Conservation (phyloP, 2,329 filamentous ascomycete species). For the Colletotrichum sidae region DNA sequence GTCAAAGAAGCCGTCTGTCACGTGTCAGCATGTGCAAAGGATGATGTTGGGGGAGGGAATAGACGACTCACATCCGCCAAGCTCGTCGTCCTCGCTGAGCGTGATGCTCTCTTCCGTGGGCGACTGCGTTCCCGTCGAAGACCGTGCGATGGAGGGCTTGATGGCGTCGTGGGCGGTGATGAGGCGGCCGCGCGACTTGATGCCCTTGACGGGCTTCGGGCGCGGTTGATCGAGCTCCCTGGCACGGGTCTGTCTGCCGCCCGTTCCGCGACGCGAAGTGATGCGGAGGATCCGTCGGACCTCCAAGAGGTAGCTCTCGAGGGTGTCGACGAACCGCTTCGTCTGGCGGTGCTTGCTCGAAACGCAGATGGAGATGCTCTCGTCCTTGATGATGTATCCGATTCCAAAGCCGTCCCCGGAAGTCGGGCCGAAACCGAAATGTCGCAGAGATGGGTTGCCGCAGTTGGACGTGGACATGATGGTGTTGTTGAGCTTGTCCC, state of each 20-base stretch:
- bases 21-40: conserved; percentile 42
- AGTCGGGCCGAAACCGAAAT: conserved; percentile 97
- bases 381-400: conserved; percentile 98
- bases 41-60: neutral
- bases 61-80: conserved; percentile 86
- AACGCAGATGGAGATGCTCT: conserved; percentile 89
- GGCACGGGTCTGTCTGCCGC: conserved; percentile 60
- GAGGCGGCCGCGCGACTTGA: conserved; percentile 79
- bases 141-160: conserved; percentile 50
- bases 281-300: conserved; percentile 86
- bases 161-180: conserved; percentile 70
- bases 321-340: conserved; percentile 85
- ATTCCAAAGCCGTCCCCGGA: conserved; percentile 96
- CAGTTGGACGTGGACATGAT: conserved; percentile 98
- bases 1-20: conserved; percentile 95
- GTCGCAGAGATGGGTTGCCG: conserved; percentile 91
- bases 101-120: conserved; percentile 77
- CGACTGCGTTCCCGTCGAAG: conserved; percentile 64
- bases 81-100: conserved; percentile 85
- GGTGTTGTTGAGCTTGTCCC: conserved; percentile 95
- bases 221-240: conserved; percentile 61
- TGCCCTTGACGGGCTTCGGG: conserved; percentile 54
- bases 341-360: conserved; percentile 96
- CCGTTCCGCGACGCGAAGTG: conserved; percentile 59
- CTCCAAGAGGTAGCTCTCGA: conserved; percentile 92